These are phyloP conservation scores for Colletotrichum kahawae DNA, from an alignment of 2,329 filamentous ascomycete genomes.

Conservation along the genomic window DNA sequence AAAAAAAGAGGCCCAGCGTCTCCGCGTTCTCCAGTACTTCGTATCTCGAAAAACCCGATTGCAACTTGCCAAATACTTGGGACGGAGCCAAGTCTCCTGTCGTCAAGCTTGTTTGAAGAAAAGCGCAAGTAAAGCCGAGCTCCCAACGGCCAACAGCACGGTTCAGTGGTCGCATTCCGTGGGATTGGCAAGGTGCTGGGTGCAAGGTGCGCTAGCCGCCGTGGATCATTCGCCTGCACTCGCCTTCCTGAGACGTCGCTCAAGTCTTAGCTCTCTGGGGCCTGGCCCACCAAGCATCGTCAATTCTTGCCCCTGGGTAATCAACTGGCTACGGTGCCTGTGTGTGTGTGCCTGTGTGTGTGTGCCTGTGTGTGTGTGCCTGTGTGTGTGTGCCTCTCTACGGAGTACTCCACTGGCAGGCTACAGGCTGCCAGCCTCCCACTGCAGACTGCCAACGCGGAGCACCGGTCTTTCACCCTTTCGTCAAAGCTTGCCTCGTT, in stretches of 20 bases:
- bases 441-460: neutral
- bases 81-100: neutral
- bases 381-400: no score
- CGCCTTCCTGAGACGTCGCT: constrained; percentile 2
- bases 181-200: neutral
- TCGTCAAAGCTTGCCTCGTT: constrained; percentile 4
- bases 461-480: neutral
- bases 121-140: neutral
- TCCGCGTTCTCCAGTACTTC: neutral
- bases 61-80: neutral
- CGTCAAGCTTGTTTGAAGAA: neutral
- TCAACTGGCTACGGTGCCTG: neutral
- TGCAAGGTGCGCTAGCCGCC: neutral
- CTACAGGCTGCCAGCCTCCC: neutral
- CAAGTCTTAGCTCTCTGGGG: neutral
- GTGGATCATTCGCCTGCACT: neutral
- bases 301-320: neutral
- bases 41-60: neutral
- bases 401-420: neutral
- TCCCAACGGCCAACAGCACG: neutral
- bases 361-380: no score
- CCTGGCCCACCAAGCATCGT: neutral
- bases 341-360: no score
- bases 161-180: neutral
- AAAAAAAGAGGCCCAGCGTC: neutral